A percentile compares a stretch with the other conserved stretches of the same genome.
phyloP scores from a whole-genome alignment of 1,284 basidiomycete species.

The Somion occarium region DNA sequence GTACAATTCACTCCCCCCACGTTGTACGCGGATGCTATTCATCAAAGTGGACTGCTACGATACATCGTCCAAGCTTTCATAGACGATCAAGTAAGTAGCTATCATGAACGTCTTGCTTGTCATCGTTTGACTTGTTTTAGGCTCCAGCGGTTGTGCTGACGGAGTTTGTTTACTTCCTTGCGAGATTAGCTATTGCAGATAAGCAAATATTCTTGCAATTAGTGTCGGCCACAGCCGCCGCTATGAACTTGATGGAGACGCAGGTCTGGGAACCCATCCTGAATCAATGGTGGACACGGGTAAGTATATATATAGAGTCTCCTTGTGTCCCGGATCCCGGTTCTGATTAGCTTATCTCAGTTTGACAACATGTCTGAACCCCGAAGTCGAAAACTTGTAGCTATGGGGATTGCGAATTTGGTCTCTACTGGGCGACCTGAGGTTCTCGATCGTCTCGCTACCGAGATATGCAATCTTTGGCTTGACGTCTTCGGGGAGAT shows the following conservation, averaged over 20 bases:
- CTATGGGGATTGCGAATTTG: constrained; percentile 69
- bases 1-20: constrained; percentile 56
- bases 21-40: constrained; percentile 67
- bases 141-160: constrained; percentile 49
- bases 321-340: not conserved
- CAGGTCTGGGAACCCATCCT: constrained; percentile 61
- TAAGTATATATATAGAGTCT: constrained; percentile 26
- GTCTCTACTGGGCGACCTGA: constrained; percentile 66
- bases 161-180: constrained; percentile 63
- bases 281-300: constrained; percentile 79
- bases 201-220: constrained; percentile 61
- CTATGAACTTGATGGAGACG: constrained; percentile 43
- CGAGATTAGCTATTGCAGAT: constrained; percentile 64
- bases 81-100: constrained; percentile 56
- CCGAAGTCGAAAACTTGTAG: constrained; percentile 66
- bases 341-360: constrained; percentile 33
- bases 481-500: constrained; percentile 86
- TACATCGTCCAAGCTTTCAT: constrained; percentile 51
- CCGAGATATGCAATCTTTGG: constrained; percentile 85
- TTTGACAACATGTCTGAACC: constrained; percentile 85
- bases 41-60: constrained; percentile 65
- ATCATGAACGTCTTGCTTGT: not conserved
- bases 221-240: constrained; percentile 52
- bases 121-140: constrained; percentile 40
- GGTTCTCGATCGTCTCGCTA: constrained; percentile 63